Base-by-base conservation (phyloP, 2,329 filamentous ascomycete genomes). In the Botrytis medusae region DNA sequence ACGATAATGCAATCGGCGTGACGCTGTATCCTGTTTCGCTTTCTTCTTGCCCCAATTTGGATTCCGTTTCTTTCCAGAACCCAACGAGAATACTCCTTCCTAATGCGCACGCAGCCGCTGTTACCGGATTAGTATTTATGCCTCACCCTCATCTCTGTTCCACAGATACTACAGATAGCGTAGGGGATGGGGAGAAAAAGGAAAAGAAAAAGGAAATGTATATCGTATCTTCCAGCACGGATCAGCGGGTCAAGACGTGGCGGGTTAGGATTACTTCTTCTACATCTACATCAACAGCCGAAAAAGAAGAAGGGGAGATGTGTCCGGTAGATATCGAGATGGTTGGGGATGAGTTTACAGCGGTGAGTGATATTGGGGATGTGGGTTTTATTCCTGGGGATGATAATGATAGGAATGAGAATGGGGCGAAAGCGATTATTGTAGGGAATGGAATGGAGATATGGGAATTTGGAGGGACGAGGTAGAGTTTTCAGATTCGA, bases 1-100 rank as follows among this genome's bases (percentile, higher is more conserved):
- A 99, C 78, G 96, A 98, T 81, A 96, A 96, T 75, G 91, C 92
- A 5, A 81, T 98, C 0, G 91, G 88, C 0, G 79, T 93, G 18
- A 87, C 87, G 0, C 79, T 86, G 46, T 77, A 86, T 42, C 77
- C 54, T 42, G 37, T 60, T 44, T 12, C 9, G 37, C 5, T n/a
- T 22, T n/a, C 48, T n/a, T 16, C 25, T 6, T 16, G 29, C 37
- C 4, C 65, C 71, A 67, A n/a, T 3, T 16, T 25, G n/a, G 14
- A n/a, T 2, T 5, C 48, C 25, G 2, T 7, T 3, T 16, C 12
- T n/a, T 40, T 48, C 44, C 44, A 51, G 18, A 16, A 67, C 4
- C 29, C 25, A 7, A 61, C 7, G 12, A 69, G 29, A 4, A 71
- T 74, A 40, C 75, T 87, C 18, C 81, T 92, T 2, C 84, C 84